Evolutionary conservation across 352 stramenopile species (phyloP).

Genomic region (Phytophthora fragariae): DNA sequence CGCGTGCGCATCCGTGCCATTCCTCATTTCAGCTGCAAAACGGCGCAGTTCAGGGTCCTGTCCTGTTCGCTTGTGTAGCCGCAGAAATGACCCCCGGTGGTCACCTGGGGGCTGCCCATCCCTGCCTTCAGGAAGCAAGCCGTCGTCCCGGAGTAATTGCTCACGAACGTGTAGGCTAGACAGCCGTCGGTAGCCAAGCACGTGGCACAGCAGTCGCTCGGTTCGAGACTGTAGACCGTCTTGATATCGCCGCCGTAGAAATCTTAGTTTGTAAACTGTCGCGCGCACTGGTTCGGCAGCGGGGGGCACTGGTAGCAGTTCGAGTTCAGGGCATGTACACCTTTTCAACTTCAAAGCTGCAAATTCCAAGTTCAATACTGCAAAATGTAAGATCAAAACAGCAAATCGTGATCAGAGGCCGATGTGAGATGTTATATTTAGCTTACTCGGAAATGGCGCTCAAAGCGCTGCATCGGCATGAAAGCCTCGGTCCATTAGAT

Average conservation of each 20-base stretch:
- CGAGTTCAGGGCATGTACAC: conserved; percentile 2
- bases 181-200: conserved; percentile 46
- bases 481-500: too few relatives aligned
- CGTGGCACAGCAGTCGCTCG: conserved; percentile 47
- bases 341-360: too few relatives aligned
- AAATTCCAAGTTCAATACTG: too few relatives aligned
- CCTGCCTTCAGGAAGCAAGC: conserved; percentile 47
- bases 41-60: conserved; percentile 32
- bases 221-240: conserved; percentile 41
- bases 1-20: conserved; percentile 8
- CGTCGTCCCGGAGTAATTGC: conserved; percentile 40
- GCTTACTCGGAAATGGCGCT: too few relatives aligned
- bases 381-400: too few relatives aligned
- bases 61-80: conserved; percentile 35
- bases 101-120: conserved; percentile 26
- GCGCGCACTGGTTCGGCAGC: conserved; percentile 36
- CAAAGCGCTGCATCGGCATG: too few relatives aligned
- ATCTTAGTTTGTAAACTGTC: conserved; percentile 48
- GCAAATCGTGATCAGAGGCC: too few relatives aligned
- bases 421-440: too few relatives aligned
- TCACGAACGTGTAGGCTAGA: conserved; percentile 62
- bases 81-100: conserved; percentile 31
- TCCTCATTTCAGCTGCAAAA: conserved; percentile 3
- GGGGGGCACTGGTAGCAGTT: conserved; percentile 54
- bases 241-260: conserved; percentile 52